Conservation (phyloP, 2,329 filamentous ascomycete species). For the Exophiala bonariae region DNA sequence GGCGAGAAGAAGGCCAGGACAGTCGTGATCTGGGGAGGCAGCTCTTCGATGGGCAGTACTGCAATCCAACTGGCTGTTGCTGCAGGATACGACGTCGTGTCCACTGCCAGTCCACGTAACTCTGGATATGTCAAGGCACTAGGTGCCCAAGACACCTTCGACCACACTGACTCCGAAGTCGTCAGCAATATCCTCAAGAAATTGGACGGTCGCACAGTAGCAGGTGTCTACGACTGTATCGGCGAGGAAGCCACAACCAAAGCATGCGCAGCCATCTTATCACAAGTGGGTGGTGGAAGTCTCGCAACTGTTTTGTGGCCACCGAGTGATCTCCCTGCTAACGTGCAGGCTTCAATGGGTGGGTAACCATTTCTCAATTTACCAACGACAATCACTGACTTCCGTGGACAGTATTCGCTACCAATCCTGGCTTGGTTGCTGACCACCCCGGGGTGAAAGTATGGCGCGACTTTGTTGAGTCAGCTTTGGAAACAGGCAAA, state of each 20-base stretch:
- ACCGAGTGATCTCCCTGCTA: slow-evolving; percentile 7
- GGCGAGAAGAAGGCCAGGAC: slow-evolving; percentile 23
- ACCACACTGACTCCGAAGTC: slow-evolving; percentile 37
- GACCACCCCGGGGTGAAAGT: slow-evolving; percentile 32
- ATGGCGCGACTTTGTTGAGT: slow-evolving; percentile 33
- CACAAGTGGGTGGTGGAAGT: slow-evolving; percentile 15
- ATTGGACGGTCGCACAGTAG: neutral
- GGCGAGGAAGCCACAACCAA: slow-evolving; percentile 4
- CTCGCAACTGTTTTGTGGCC: slow-evolving; percentile 9
- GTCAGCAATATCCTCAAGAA: slow-evolving; percentile 11
- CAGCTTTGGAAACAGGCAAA: slow-evolving; percentile 30
- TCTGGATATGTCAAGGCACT: slow-evolving; percentile 30
- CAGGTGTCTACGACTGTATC: slow-evolving; percentile 14
- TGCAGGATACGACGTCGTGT: slow-evolving; percentile 35
- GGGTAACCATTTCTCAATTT: neutral
- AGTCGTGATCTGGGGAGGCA: slow-evolving; percentile 37
- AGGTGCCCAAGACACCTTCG: slow-evolving; percentile 38
- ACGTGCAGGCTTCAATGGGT: slow-evolving; percentile 9
- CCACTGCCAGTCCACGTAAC: slow-evolving; percentile 34
- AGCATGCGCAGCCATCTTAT: slow-evolving; percentile 8
- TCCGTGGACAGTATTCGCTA: slow-evolving; percentile 2
- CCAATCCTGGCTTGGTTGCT: slow-evolving; percentile 7
- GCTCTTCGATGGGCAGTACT: slow-evolving; percentile 31
- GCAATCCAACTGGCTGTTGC: slow-evolving; percentile 30
- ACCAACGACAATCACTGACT: neutral